Conservation (phyloP, 2,329 filamentous ascomycete species). For the Orbilia ellipsospora region DNA sequence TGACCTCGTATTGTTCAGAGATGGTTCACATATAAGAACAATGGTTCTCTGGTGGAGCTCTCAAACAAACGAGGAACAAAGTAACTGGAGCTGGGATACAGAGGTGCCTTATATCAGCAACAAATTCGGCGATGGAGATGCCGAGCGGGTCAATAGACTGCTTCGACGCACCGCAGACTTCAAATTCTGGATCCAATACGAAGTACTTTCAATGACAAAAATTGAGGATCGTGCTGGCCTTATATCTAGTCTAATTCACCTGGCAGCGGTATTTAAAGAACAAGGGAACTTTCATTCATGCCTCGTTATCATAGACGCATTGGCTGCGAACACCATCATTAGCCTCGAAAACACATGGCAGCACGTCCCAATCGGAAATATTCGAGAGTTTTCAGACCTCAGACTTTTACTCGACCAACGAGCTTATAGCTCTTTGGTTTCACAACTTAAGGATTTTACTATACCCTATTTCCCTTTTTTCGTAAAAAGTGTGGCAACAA, state of each 20-base stretch:
- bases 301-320: slow-evolving; percentile 39
- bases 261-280: slow-evolving; percentile 34
- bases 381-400: slow-evolving; percentile 47
- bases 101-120: slow-evolving; percentile 38
- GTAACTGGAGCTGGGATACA: slow-evolving; percentile 37
- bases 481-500: slow-evolving; percentile 32
- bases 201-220: slow-evolving; percentile 40
- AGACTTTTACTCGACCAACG: slow-evolving; percentile 37
- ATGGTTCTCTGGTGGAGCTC: slow-evolving; percentile 40
- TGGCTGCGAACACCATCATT: slow-evolving; percentile 35
- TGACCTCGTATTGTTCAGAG: slow-evolving; percentile 47
- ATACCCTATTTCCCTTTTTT: slow-evolving; percentile 53
- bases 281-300: slow-evolving; percentile 51
- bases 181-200: slow-evolving; percentile 52
- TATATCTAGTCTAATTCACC: slow-evolving; percentile 44
- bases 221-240: slow-evolving; percentile 43
- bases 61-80: slow-evolving; percentile 41
- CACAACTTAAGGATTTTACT: slow-evolving; percentile 46
- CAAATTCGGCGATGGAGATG: background rate
- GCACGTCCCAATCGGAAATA: slow-evolving; percentile 33
- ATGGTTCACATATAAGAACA: slow-evolving; percentile 42
- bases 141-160: slow-evolving; percentile 37
- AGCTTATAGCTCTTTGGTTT: slow-evolving; percentile 26
- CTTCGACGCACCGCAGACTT: slow-evolving; percentile 44
- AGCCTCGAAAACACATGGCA: slow-evolving; percentile 49